Evolutionary conservation across 345 rosid genomes (phyloP).

Genomic region (Fremontodendron californicum): DNA sequence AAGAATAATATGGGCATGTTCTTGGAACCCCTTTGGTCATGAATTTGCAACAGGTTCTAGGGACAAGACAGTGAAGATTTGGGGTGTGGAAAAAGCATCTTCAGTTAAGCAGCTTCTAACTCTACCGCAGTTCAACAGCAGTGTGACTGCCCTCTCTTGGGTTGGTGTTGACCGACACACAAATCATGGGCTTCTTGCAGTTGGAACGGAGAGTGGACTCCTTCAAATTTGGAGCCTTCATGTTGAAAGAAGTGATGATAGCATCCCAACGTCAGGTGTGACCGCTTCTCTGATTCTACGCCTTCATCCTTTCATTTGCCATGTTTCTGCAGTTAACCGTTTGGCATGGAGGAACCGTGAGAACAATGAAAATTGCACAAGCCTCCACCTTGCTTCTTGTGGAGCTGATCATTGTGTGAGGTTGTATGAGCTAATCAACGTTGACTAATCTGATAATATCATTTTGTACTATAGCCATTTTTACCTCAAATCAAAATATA

Average conservation of each 20-base stretch:
- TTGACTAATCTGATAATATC: slow-evolving; percentile 15
- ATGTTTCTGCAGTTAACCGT: slow-evolving; percentile 73
- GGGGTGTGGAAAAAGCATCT: slow-evolving; percentile 51
- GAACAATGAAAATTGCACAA: slow-evolving; percentile 28
- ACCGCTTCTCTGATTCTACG: slow-evolving; percentile 31
- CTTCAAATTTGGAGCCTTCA: slow-evolving; percentile 63
- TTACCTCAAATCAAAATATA: background rate
- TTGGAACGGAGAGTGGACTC: slow-evolving; percentile 80
- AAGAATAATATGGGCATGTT: slow-evolving; percentile 96
- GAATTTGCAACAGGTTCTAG: slow-evolving; percentile 92
- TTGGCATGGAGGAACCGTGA: slow-evolving; percentile 57
- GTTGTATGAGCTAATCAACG: slow-evolving; percentile 54
- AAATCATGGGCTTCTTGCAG: slow-evolving; percentile 56
- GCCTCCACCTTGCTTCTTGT: slow-evolving; percentile 65
- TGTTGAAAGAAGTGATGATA: slow-evolving; percentile 26
- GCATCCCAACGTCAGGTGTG: slow-evolving; percentile 21
- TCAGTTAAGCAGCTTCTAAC: slow-evolving; percentile 47
- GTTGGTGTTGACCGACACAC: slow-evolving; percentile 48
- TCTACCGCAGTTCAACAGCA: slow-evolving; percentile 65
- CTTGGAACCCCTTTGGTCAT: slow-evolving; percentile 90
- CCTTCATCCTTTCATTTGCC: slow-evolving; percentile 65
- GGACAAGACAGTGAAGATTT: slow-evolving; percentile 90
- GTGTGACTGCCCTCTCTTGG: slow-evolving; percentile 89
- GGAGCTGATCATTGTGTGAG: slow-evolving; percentile 88
- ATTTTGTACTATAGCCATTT: background rate